Percentiles rank a stretch among this genome's conserved stretches.
phyloP scores from a whole-genome alignment of 257 asterid genomes.

The Penstemon newberryi region DNA sequence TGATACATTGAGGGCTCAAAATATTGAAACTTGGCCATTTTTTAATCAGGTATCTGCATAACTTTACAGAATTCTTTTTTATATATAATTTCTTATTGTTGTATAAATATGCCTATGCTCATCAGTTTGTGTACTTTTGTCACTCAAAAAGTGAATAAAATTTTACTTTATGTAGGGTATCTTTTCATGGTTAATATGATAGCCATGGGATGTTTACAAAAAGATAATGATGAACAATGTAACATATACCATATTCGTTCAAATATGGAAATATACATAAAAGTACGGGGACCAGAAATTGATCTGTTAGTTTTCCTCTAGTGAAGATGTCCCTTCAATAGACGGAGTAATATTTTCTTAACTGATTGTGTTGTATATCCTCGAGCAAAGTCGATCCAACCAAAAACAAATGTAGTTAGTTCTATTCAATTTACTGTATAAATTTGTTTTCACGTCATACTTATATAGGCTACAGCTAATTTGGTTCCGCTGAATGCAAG shows the following conservation, averaged over 20 bases:
- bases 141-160: neutral
- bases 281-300: neutral
- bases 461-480: constrained; percentile 63
- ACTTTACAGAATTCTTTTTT: neutral
- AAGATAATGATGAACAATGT: neutral
- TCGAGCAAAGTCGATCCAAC: neutral
- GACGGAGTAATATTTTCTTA: neutral
- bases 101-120: constrained; percentile 8
- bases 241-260: neutral
- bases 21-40: constrained; percentile 76
- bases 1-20: constrained; percentile 69
- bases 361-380: neutral
- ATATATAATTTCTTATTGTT: neutral
- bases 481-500: constrained; percentile 53
- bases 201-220: neutral
- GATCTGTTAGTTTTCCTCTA: neutral
- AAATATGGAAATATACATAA: neutral
- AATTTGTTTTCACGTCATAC: neutral
- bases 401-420: neutral
- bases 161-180: neutral
- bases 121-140: neutral
- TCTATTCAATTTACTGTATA: neutral
- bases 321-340: constrained; percentile 2
- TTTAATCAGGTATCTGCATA: constrained; percentile 56
- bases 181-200: neutral